These are phyloP conservation scores for Gaertneriomyces sp. DNA, from an alignment of 192 early-diverging fungal genomes.

Conservation along the genomic window DNA sequence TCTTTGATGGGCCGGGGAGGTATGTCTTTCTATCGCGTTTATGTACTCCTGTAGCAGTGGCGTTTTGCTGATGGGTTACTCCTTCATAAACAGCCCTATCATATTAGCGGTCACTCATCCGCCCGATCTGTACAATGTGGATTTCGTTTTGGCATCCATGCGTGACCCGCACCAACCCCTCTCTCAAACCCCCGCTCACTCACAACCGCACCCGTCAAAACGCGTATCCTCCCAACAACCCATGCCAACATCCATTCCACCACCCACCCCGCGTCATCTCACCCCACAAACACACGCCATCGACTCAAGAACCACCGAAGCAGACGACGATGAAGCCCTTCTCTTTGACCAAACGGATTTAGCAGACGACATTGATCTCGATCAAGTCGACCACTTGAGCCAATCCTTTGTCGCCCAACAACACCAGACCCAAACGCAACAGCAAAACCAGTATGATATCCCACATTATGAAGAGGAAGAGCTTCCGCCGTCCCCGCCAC, in stretches of 20 bases:
- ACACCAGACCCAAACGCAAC: neutral
- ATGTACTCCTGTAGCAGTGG: neutral
- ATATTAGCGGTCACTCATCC: conserved; percentile 31
- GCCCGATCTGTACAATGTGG: conserved; percentile 33
- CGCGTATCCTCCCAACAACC: neutral
- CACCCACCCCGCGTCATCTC: conserved; percentile 4
- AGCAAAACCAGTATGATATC: neutral
- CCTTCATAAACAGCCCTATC: conserved; percentile 23
- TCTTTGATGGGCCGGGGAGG: conserved; percentile 40
- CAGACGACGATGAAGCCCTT: neutral
- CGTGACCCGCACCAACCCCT: conserved; percentile 3
- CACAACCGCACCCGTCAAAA: neutral
- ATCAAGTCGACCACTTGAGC: neutral
- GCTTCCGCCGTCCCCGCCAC: conserved; percentile 11
- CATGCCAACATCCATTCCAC: too few relatives aligned
- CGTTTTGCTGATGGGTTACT: neutral
- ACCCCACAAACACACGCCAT: neutral
- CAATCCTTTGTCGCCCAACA: neutral
- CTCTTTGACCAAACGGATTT: neutral
- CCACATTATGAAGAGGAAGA: neutral
- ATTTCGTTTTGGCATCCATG: conserved; percentile 40
- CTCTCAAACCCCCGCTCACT: neutral
- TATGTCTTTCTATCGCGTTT: conserved; percentile 11
- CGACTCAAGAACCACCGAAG: neutral
- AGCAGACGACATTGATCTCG: neutral